Evolutionary conservation across 1,284 basidiomycete genomes (phyloP), one percentile per base, ranked within the genome.

Genomic region (Retiboletus fuscus): DNA sequence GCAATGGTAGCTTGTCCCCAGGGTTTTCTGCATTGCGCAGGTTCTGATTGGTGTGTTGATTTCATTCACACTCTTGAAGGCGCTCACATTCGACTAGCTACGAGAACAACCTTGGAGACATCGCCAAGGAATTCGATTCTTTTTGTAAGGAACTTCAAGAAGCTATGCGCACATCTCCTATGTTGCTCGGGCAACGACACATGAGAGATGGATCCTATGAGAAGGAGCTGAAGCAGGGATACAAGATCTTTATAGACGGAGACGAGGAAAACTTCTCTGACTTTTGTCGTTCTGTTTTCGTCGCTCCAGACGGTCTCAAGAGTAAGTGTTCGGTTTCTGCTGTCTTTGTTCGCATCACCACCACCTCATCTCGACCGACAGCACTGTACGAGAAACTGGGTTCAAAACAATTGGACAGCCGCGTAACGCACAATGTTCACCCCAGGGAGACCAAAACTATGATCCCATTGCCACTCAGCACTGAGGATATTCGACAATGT

Each of bases 361-460:
- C 44, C 11, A 3, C 1, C 30, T 55, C 7, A 28, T 18, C 53
- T 5, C 15, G 5, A 15, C 8, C 53, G 28, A 30, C 53, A 55
- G 53, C 53, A 26, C 16, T 55, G 53, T 55, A 55, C 53, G 53
- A 55, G 26, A 55, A 55, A 55, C 53, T 55, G 18, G 53, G 53
- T 55, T 26, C 53, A 18, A 26, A 55, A 24, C 53, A 8, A 26
- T 28, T 55, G 26, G 53, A 55, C 28, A 28, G 53, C 28, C 16
- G n/a, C 12, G 28, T 55, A 28, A 55, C 53, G 26, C 30, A 55
- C 53, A 26, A 28, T 12, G 53, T 55, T 28, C 7, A 55, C 26
- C 53, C n/a, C 6, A 30, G 12, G 16, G 26, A 16, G 12, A 11
- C 13, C 26, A 18, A 55, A 55, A 24, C 53, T 13, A 18, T 16